A percentile compares a stretch with the other conserved stretches of the same genome.
Conservation (phyloP, 495 filamentous ascomycete species). For the Hypoxylon crocopeplum region DNA sequence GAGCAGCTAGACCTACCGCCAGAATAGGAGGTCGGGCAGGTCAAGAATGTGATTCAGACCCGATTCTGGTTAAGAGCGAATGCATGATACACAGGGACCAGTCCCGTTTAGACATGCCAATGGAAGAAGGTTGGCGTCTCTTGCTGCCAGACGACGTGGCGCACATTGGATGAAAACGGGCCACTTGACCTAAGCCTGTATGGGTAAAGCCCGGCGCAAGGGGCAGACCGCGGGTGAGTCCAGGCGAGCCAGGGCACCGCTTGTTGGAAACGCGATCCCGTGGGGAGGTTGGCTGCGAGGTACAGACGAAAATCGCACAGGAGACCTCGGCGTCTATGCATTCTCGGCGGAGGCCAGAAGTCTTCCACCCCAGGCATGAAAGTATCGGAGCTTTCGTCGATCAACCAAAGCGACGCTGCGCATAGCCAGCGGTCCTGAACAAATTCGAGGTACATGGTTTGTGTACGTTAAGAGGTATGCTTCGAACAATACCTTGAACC, state of each 20-base stretch:
- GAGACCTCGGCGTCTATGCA: too few species aligned
- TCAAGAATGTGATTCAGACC: constrained; percentile 19
- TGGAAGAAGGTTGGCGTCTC: constrained; percentile 5
- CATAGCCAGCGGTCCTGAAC: constrained; percentile 10
- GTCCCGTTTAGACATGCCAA: constrained; percentile 34
- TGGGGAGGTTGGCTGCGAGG: constrained; percentile 17
- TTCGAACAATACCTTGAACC: too few species aligned
- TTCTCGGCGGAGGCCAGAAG: too few species aligned
- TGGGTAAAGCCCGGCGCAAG: constrained; percentile 25
- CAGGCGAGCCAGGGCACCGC: constrained; percentile 17
- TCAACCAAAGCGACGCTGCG: constrained; percentile 8
- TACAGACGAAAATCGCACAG: too few species aligned
- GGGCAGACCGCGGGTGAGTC: constrained; percentile 26
- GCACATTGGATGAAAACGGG: constrained; percentile 29
- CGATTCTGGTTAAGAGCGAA: constrained; percentile 28
- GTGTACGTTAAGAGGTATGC: background rate
- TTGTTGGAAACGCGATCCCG: constrained; percentile 21
- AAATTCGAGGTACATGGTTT: constrained; percentile 11
- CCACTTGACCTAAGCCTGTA: constrained; percentile 27
- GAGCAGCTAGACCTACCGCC: constrained; percentile 5
- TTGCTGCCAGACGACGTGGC: constrained; percentile 30
- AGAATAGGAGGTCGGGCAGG: constrained; percentile 29
- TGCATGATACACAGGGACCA: constrained; percentile 37
- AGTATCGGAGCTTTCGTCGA: constrained; percentile 11
- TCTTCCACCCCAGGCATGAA: too few species aligned